phyloP scores from a whole-genome alignment of 768 basidiomycete species.

The Russula earlei region DNA sequence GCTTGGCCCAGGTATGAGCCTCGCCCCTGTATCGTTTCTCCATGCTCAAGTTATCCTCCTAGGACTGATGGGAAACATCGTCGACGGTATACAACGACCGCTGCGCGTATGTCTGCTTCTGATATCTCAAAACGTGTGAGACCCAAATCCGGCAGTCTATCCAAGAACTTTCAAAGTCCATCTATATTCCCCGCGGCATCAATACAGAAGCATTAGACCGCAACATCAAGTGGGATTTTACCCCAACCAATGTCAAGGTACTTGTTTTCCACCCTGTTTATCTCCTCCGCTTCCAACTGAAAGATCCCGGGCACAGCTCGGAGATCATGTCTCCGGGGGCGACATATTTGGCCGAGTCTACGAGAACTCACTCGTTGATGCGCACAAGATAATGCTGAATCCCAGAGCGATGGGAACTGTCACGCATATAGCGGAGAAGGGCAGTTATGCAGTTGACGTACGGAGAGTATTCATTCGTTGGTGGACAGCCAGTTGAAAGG shows the following conservation, averaged over 20 bases:
- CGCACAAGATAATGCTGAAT: slow-evolving; percentile 95
- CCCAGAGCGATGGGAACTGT: slow-evolving; percentile 94
- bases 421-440: slow-evolving; percentile 88
- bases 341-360: slow-evolving; percentile 94
- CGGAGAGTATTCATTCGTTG: slow-evolving; percentile 5
- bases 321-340: slow-evolving; percentile 95
- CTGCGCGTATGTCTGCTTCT: slow-evolving; percentile 50
- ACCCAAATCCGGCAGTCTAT: slow-evolving; percentile 47
- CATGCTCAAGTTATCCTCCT: neutral
- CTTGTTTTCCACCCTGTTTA: neutral
- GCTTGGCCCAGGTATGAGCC: slow-evolving; percentile 77
- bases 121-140: slow-evolving; percentile 2
- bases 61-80: slow-evolving; percentile 99
- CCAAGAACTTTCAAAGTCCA: slow-evolving; percentile 95
- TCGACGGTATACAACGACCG: slow-evolving; percentile 94
- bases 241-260: slow-evolving; percentile 71
- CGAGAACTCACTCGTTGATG: slow-evolving; percentile 93
- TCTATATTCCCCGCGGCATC: slow-evolving; percentile 98
- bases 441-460: slow-evolving; percentile 86
- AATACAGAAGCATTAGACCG: slow-evolving; percentile 94
- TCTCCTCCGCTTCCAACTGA: neutral
- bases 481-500: neutral
- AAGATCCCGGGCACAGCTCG: slow-evolving; percentile 43
- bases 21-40: neutral
- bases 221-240: slow-evolving; percentile 89